Percentiles rank a stretch among this genome's conserved stretches.
phyloP scores from a whole-genome alignment of 345 rosid species.

The Salix brachista region DNA sequence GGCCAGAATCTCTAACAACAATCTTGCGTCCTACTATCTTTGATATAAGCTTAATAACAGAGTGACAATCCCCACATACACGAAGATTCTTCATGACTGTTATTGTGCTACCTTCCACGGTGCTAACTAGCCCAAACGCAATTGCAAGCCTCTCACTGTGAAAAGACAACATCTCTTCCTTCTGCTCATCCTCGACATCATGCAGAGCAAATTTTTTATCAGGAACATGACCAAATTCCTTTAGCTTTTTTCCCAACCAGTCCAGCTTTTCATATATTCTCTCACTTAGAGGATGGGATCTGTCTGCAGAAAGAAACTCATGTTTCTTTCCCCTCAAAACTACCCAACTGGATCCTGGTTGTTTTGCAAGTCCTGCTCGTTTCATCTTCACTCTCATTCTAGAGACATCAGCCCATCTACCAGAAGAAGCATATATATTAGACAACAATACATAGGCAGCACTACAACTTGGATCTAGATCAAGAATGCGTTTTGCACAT shows the following conservation, averaged over 20 bases:
- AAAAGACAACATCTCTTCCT: slow-evolving; percentile 55
- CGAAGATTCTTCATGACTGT: slow-evolving; percentile 77
- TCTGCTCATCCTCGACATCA: slow-evolving; percentile 68
- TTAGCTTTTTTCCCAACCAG: slow-evolving; percentile 56
- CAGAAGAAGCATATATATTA: slow-evolving; percentile 60
- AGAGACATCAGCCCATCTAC: slow-evolving; percentile 55
- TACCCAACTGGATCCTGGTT: slow-evolving; percentile 66
- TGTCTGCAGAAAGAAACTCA: slow-evolving; percentile 57
- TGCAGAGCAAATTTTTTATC: slow-evolving; percentile 53
- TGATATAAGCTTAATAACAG: slow-evolving; percentile 48
- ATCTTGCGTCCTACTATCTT: slow-evolving; percentile 44
- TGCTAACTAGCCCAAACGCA: slow-evolving; percentile 48
- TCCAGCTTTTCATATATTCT: slow-evolving; percentile 44
- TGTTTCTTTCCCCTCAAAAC: slow-evolving; percentile 44
- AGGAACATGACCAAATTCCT: slow-evolving; percentile 55
- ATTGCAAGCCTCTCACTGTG: slow-evolving; percentile 72
- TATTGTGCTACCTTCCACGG: slow-evolving; percentile 39
- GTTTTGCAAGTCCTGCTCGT: slow-evolving; percentile 45
- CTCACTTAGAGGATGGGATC: slow-evolving; percentile 40
- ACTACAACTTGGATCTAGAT: slow-evolving; percentile 50
- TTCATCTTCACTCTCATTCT: slow-evolving; percentile 60
- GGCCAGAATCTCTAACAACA: slow-evolving; percentile 48
- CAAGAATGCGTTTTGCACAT: slow-evolving; percentile 44
- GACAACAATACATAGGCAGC: slow-evolving; percentile 58
- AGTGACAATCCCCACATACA: slow-evolving; percentile 67